These are phyloP conservation scores for Eragrostis tef DNA, from an alignment of 202 grass and related monocot genomes.

Conservation along the genomic window DNA sequence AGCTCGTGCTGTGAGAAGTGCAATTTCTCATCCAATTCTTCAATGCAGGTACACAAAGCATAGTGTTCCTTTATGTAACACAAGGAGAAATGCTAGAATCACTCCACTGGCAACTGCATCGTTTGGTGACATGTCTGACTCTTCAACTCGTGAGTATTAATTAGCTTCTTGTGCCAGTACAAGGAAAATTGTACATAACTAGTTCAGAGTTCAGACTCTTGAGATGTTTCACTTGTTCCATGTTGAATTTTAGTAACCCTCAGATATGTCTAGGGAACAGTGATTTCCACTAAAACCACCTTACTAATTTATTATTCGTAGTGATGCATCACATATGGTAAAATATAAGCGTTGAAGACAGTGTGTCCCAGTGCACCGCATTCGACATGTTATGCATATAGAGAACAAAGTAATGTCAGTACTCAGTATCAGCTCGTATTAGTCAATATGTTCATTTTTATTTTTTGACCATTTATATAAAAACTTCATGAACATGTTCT, in stretches of 20 bases:
- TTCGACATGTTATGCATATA: not conserved
- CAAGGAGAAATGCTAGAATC: slow-evolving; percentile 48
- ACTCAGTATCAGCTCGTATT: not conserved
- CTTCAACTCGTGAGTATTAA: slow-evolving; percentile 58
- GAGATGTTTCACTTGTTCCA: slow-evolving; percentile 30
- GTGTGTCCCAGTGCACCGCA: not conserved
- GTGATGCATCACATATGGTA: slow-evolving; percentile 33
- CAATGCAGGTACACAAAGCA: slow-evolving; percentile 52
- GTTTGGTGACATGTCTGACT: slow-evolving; percentile 71
- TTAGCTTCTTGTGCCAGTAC: slow-evolving; percentile 22
- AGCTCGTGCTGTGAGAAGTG: slow-evolving; percentile 24
- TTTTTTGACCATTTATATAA: slow-evolving; percentile 10
- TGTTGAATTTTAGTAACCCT: slow-evolving; percentile 15
- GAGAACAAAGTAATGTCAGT: not conserved
- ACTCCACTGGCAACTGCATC: slow-evolving; percentile 63
- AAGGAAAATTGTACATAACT: not conserved
- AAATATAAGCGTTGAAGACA: not conserved
- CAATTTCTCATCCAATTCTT: slow-evolving; percentile 27
- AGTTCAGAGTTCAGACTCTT: not conserved
- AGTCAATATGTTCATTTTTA: not conserved
- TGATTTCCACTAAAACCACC: not conserved
- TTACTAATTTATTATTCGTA: slow-evolving; percentile 20
- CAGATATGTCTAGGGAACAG: slow-evolving; percentile 9
- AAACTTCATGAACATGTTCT: not conserved
- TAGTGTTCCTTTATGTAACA: slow-evolving; percentile 37